Evolutionary conservation across 2,329 filamentous ascomycete genomes (phyloP), one percentile per base, ranked within the genome.

Genomic region (Pseudogymnoascus pannorum): DNA sequence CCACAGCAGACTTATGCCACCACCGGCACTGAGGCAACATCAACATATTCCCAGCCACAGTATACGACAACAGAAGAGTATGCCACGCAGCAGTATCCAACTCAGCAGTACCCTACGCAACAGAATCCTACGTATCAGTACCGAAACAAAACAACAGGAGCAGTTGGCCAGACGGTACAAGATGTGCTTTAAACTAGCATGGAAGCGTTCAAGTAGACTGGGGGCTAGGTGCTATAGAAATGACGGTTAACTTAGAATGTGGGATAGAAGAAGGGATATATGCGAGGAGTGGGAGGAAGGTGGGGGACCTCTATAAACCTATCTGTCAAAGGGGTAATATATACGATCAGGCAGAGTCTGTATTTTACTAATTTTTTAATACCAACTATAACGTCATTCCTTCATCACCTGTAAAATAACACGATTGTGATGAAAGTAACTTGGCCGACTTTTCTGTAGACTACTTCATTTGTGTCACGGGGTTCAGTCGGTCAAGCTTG

Each of bases 331-430:
- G 40, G 12, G 40, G 40, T 7, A 6, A 4, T 44, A 26, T 31
- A 31, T 24, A n/a, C 22, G 6, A 6, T 29, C 44, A 24, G 14
- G 44, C 22, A 51, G 42, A 51, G 24, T 51, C 44, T 51, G 44
- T 51, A 51, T 51, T 51, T 51, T 29, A 51, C 44, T 51, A 51
- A 51, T 51, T 51, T 29, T n/a, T 51, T 51, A 51, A 51, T 51
- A 51, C n/a, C 24, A 51, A 51, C 44, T 29, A 51, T 18, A 29
- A 18, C 2, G 24, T 51, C 44, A 29, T 51, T 51, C 44, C 44
- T 29, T 51, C 24, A 51, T 14, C 11, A 4, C 22, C 8, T 24
- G 14, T 5, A 48, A 26, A 48, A 26, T 48, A 26, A 26, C 42
- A 48, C 2, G 3, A 12, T 4, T 22, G 11, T 35, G 12, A 35